Conservation (phyloP, 75 land plant genomes). For the Larix kaempferi region DNA sequence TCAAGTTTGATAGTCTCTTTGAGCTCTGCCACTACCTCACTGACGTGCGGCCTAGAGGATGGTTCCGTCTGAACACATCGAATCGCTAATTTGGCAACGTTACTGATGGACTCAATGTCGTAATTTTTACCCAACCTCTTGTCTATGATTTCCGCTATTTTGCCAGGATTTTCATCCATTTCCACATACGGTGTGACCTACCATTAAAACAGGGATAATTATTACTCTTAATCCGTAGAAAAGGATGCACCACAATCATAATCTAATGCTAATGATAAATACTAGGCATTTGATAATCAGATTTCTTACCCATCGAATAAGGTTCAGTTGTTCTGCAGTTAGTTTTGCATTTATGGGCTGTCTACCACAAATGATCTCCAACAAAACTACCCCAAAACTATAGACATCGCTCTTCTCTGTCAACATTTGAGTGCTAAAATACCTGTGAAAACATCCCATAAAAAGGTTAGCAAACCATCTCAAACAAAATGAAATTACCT, state of each 20-base stretch:
- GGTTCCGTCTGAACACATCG: conserved; percentile 17
- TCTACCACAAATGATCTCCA: not conserved
- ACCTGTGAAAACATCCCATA: not conserved
- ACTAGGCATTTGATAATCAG: no score
- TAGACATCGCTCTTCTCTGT: conserved; percentile 15
- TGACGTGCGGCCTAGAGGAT: conserved; percentile 19
- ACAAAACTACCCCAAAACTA: conserved; percentile 17
- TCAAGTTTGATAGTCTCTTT: conserved; percentile 15
- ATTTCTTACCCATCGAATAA: not conserved
- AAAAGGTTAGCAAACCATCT: not conserved
- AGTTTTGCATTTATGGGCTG: not conserved
- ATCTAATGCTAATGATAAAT: no score
- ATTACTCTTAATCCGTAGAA: no score
- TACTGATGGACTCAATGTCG: conserved; percentile 10
- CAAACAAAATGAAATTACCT: not conserved
- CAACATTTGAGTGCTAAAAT: conserved; percentile 12
- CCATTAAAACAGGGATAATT: no score
- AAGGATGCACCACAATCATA: no score
- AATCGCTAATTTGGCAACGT: conserved; percentile 13
- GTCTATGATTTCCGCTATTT: not conserved
- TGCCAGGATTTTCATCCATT: not conserved
- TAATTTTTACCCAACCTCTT: not conserved
- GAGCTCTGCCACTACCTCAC: conserved; percentile 25
- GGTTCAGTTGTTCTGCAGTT: not conserved
- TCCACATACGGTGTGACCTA: not conserved